Evolutionary conservation across 768 basidiomycete genomes (phyloP), one percentile per base, ranked within the genome.

Genomic region (Tulasnella sp.): DNA sequence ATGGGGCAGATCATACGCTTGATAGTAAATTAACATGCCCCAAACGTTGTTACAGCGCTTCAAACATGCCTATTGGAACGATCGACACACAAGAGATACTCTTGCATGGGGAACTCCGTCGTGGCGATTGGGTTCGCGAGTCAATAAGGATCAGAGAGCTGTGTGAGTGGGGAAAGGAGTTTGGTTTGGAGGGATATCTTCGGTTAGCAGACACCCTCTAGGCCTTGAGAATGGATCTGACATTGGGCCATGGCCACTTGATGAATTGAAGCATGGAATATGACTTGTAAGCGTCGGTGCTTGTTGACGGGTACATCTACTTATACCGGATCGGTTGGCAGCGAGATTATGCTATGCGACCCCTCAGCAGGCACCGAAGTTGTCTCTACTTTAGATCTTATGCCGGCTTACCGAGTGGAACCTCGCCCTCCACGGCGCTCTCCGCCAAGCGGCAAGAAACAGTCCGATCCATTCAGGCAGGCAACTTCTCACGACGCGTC

Each of bases 81-180:
- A 30, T 61, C 24, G 60, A 61, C 32, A 54, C 60, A 0, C 60
- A 61, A 54, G 53, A 53, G n/a, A 38, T 61, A 5, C 38, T 61
- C 8, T 32, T 44, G 43, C 44, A 56, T 47, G 60, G 60, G 11
- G 49, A 61, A 4, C 10, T 61, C 26, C 53, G 26, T 19, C 43
- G 42, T 2, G 51, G 53, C 21, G 43, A 34, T 4, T n/a, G 42
- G 41, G 42, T 27, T 11, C 30, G 54, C 44, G 55, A 56, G 29
- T 42, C 24, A 2, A 5, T 15, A 21, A 43, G 45, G 19, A 56
- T 56, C 55, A 30, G 43, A 13, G 45, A 56, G 26, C 42, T 56
- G 26, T 56, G 55, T 30, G 42, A 13, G 27, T 56, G 55, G 55
- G 55, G 55, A 19, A 13, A 56, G 45, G n/a, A 56, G 30, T 56